A percentile compares a stretch with the other conserved stretches of the same genome.
Conservation (phyloP, 306 rosid genomes). For the Arachis stenosperma region DNA sequence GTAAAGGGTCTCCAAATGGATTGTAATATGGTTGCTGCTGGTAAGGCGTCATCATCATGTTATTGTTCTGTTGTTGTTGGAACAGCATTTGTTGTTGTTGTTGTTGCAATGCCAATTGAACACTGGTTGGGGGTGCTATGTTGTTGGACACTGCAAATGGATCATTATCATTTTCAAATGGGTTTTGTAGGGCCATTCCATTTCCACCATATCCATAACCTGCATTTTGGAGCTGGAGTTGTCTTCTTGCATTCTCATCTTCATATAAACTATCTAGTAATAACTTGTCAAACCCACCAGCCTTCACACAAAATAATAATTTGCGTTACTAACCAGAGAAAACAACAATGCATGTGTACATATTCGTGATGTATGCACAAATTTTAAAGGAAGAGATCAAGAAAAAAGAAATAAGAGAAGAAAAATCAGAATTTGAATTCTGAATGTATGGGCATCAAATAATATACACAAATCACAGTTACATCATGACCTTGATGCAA, state of each 20-base stretch:
- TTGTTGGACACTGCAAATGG: slow-evolving; percentile 73
- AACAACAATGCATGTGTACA: not conserved
- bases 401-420: too few relatives aligned
- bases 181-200: slow-evolving; percentile 52
- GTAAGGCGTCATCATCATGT: slow-evolving; percentile 66
- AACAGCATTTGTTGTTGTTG: slow-evolving; percentile 59
- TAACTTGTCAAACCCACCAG: slow-evolving; percentile 89
- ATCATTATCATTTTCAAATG: slow-evolving; percentile 64
- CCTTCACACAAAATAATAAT: slow-evolving; percentile 51
- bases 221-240: slow-evolving; percentile 84
- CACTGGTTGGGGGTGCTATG: slow-evolving; percentile 79
- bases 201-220: slow-evolving; percentile 75
- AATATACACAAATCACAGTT: too few relatives aligned
- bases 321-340: not conserved
- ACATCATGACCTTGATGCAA: not conserved
- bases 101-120: slow-evolving; percentile 75
- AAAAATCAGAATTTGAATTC: too few relatives aligned
- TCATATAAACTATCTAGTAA: slow-evolving; percentile 90
- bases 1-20: slow-evolving; percentile 90
- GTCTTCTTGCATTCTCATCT: slow-evolving; percentile 79
- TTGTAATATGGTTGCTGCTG: slow-evolving; percentile 56
- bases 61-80: slow-evolving; percentile 59
- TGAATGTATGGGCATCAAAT: too few relatives aligned
- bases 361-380: too few relatives aligned
- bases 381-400: too few relatives aligned